These are phyloP conservation scores for Colletotrichum tabaci DNA, from an alignment of 2,329 filamentous ascomycete species.

Conservation along the genomic window DNA sequence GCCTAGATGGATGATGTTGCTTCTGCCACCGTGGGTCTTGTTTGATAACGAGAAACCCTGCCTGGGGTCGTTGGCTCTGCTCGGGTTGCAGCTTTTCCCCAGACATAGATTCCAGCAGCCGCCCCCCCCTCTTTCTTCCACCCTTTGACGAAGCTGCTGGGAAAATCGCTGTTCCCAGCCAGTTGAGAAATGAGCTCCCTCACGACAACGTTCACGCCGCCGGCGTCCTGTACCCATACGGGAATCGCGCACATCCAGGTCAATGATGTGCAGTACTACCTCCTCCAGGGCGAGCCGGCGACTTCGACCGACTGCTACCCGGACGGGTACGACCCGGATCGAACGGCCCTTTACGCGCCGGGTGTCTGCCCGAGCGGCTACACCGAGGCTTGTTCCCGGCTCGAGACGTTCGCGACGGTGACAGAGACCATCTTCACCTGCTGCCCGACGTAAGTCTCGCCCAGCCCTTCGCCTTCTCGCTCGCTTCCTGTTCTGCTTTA, in stretches of 20 bases:
- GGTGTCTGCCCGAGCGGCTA: conserved; percentile 8
- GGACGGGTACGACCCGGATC: background rate
- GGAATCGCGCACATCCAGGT: conserved; percentile 1
- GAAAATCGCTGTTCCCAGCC: background rate
- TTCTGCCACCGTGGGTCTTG: background rate
- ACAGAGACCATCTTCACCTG: conserved; percentile 6
- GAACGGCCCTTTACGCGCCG: background rate
- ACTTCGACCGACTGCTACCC: conserved; percentile 1
- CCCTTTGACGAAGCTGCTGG: background rate
- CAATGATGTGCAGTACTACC: conserved; percentile 4
- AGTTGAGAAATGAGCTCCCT: background rate
- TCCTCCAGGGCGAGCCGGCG: conserved; percentile 13
- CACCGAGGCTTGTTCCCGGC: background rate
- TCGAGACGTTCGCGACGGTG: background rate
- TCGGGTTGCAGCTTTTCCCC: background rate
- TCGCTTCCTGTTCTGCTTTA: background rate
- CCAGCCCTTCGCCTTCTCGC: background rate
- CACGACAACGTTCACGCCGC: conserved; percentile 7
- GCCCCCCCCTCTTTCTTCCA: background rate
- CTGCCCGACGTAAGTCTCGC: conserved; percentile 5
- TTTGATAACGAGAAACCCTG: background rate
- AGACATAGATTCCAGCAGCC: background rate
- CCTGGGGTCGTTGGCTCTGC: background rate
- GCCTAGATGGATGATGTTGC: background rate
- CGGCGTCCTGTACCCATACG: conserved; percentile 10